Base-by-base conservation (phyloP, 2,329 filamentous ascomycete genomes). In the Aquanectria penicillioides region DNA sequence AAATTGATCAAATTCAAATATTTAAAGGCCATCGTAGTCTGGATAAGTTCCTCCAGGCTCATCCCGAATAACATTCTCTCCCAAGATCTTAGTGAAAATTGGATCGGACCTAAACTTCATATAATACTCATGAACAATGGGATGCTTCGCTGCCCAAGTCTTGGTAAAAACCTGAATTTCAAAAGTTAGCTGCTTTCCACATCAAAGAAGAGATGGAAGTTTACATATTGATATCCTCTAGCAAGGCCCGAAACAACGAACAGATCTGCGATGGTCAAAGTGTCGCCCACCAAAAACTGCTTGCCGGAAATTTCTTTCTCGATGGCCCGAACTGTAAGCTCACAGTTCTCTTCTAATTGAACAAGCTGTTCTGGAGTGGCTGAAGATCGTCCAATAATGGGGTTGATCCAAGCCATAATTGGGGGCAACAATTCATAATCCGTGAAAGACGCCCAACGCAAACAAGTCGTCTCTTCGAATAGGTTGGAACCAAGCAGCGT, bases 381-480 rank as follows among this genome's bases (percentile, higher is more conserved):
- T n/a, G 43, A 26, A 1, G 57, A 48, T 4, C 57, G 50, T 3
- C 57, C 57, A 13, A 59, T 59, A 12, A 59, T 56, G 9, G 57
- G 57, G 15, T 59, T 59, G 11, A 59, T 59, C 51, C 50, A 59
- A 4, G 57, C 57, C 57, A 59, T 59, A 29, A 59, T 59, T 4
- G 57, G 57, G 4, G 57, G 57, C 3, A 59, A 26, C 25, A 59
- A 3, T 26, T 59, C 57, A 17, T 56, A 56, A n/a, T 59, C 40
- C 1, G 57, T 56, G n/a, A 59, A 59, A 1, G 57, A 56, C 8
- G 50, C 57, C 57, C 51, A 59, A 18, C 57, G 57, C 26, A 59
- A 17, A 17, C 44, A 50, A 8, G 57, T 59, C 5, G 57, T 59
- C 28, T 59, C 57, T 6, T 59, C 57, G 2, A n/a, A 25, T 7